These are phyloP conservation scores for Hypomontagnella submonticulosa DNA, from an alignment of 495 filamentous ascomycete genomes.

Conservation along the genomic window DNA sequence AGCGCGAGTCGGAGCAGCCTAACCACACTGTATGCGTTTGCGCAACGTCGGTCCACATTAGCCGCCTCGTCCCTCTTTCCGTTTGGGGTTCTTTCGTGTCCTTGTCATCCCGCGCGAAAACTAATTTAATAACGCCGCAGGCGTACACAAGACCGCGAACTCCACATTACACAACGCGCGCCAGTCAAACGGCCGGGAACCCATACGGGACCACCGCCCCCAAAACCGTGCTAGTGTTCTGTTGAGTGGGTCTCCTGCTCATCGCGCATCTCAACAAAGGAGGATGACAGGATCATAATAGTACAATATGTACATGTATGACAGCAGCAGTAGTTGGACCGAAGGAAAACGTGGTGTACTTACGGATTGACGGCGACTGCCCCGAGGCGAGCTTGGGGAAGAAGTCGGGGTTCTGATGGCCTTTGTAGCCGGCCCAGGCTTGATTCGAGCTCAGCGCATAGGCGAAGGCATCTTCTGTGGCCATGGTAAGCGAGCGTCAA, in stretches of 20 bases:
- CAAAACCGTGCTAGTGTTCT: slow-evolving; percentile 34
- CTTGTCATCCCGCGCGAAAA: slow-evolving; percentile 2
- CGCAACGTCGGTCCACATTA: slow-evolving; percentile 17
- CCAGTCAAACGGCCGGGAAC: slow-evolving; percentile 2
- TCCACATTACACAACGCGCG: slow-evolving; percentile 1
- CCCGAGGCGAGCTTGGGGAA: slow-evolving; percentile 74
- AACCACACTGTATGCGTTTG: slow-evolving; percentile 72
- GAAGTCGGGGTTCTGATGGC: slow-evolving; percentile 74
- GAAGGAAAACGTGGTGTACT: slow-evolving; percentile 36
- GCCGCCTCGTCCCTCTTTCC: slow-evolving; percentile 10
- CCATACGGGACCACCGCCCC: neutral
- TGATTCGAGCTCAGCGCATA: slow-evolving; percentile 73
- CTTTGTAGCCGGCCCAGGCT: slow-evolving; percentile 74
- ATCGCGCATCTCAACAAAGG: slow-evolving; percentile 42
- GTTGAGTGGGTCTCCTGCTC: slow-evolving; percentile 39
- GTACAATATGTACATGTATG: slow-evolving; percentile 9
- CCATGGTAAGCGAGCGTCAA: slow-evolving; percentile 47
- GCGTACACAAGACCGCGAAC: neutral
- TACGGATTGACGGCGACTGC: slow-evolving; percentile 78
- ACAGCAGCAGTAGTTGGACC: neutral
- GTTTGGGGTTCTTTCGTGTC: neutral
- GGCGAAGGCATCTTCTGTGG: slow-evolving; percentile 62
- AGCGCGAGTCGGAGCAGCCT: slow-evolving; percentile 90
- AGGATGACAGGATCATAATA: slow-evolving; percentile 6
- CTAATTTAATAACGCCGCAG: slow-evolving; percentile 1